Base-by-base conservation (phyloP, 2,329 filamentous ascomycete genomes). In the Neobulgaria alba region DNA sequence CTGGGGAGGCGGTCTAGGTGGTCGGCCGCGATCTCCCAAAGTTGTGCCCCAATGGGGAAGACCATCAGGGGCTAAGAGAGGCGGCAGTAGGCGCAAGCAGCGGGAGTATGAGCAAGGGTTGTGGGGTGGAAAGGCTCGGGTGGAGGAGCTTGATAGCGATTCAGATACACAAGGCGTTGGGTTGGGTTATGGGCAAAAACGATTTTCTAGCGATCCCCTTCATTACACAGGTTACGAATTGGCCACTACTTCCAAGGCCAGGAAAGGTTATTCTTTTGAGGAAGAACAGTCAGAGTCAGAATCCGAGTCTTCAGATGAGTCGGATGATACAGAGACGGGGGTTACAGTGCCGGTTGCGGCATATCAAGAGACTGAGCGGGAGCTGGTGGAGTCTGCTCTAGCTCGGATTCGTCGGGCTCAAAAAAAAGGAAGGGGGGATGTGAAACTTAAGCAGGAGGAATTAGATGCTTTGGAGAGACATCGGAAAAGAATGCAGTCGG, bases 1-100 rank as follows among this genome's bases (percentile, higher is more conserved):
- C 90, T 76, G 92, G 93, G 89, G 92, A 98, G 90, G 90, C 92
- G 89, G 92, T 98, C 85, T 98, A 96, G 81, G 77, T 93, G 89
- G 89, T 96, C 92, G 90, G 87, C 90, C 90, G 92, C 92, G 84
- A 92, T 83, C 89, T 95, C 90, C 89, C 77, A 74, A 81, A 79
- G 69, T 67, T 75, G 81, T 83, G 88, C 88, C 89, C 85, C 82
- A 73, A 78, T 89, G 85, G 90, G 90, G 89, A 95, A 95, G 90
- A 95, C 87, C 88, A 92, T 85, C 86, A 76, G 84, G 86, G 84
- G 84, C 80, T 75, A 78, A 73, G 68, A 73, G 76, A 73, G 77
- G n/a, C n/a, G 12, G 75, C 71, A 77, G 69, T 66, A 67, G 69
- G 59, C 66, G 70, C 55, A 72, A 68, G 61, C 62, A 64, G 53